Evolutionary conservation across 108 stramenopile genomes (phyloP).

Genomic region (Conticribra weissflogii): DNA sequence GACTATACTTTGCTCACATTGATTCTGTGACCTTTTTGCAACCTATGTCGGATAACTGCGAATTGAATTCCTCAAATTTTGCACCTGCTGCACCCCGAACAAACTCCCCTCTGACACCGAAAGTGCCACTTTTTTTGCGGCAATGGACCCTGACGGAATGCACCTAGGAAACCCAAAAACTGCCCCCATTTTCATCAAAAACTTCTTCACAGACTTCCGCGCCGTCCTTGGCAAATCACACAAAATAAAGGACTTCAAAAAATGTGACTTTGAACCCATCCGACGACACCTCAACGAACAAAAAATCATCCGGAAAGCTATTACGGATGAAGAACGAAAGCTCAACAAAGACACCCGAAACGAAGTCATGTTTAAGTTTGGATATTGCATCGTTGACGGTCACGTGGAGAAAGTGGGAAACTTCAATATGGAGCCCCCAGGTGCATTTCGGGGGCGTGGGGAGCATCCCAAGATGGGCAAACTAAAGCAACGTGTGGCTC

Average conservation of each 20-base stretch:
- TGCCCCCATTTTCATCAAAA: slow-evolving; percentile 92
- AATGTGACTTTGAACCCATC: slow-evolving; percentile 95
- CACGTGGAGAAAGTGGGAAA: slow-evolving; percentile 96
- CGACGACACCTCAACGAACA: slow-evolving; percentile 85
- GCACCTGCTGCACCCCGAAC: background rate
- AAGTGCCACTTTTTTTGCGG: slow-evolving; percentile 96
- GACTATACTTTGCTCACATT: background rate
- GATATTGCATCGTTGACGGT: slow-evolving; percentile 95
- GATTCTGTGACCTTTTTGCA: background rate
- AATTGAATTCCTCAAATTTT: background rate
- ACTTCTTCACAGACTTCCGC: slow-evolving; percentile 95
- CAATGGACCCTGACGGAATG: slow-evolving; percentile 95
- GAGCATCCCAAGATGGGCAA: slow-evolving; percentile 99
- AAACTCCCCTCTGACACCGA: slow-evolving; percentile 3
- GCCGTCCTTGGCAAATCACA: slow-evolving; percentile 78
- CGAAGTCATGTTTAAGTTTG: slow-evolving; percentile 79
- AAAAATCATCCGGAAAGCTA: slow-evolving; percentile 90
- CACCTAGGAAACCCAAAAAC: slow-evolving; percentile 94
- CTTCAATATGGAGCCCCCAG: slow-evolving; percentile 96
- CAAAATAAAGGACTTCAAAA: slow-evolving; percentile 87
- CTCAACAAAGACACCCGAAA: slow-evolving; percentile 88
- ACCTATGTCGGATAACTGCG: background rate
- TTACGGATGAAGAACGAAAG: slow-evolving; percentile 94
- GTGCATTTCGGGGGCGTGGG: slow-evolving; percentile 98
- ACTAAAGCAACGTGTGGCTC: slow-evolving; percentile 90